Conservation (phyloP, 306 rosid species). For the Hippophae gyantsensis region DNA sequence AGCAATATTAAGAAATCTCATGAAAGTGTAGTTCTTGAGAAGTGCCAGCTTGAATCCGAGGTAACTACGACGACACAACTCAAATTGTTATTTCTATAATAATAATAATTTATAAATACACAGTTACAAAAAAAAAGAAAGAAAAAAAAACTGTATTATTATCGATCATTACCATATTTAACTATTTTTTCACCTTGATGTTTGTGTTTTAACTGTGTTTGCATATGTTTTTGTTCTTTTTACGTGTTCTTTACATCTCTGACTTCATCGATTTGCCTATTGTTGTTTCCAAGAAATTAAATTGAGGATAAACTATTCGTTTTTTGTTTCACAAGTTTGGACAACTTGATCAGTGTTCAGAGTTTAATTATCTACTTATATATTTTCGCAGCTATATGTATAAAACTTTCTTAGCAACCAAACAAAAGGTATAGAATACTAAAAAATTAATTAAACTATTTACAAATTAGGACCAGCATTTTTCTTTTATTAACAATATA, state of each 20-base stretch:
- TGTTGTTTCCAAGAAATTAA: slow-evolving; percentile 5
- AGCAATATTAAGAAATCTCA: slow-evolving; percentile 43
- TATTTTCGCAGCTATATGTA: too few species aligned
- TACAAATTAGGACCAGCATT: too few species aligned
- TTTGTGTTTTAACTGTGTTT: background rate
- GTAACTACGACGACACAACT: slow-evolving; percentile 17
- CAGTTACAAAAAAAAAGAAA: too few species aligned
- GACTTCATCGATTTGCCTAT: slow-evolving; percentile 11
- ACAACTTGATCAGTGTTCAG: too few species aligned
- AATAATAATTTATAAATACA: too few species aligned
- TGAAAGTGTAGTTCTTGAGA: slow-evolving; percentile 45
- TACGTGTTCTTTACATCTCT: background rate
- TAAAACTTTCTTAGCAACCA: background rate
- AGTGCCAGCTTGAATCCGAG: slow-evolving; percentile 67
- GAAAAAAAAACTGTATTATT: too few species aligned
- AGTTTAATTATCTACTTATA: too few species aligned
- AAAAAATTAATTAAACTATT: too few species aligned
- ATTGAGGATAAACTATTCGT: background rate
- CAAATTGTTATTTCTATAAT: too few species aligned
- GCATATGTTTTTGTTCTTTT: slow-evolving; percentile 1
- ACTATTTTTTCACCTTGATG: slow-evolving; percentile 1
- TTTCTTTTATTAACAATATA: too few species aligned
- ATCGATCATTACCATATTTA: background rate
- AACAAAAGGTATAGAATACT: background rate
- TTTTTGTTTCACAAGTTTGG: background rate